Percentiles rank a stretch among this genome's conserved stretches.
Conservation (phyloP, 768 basidiomycete genomes). For the Pleurotus sapidus region DNA sequence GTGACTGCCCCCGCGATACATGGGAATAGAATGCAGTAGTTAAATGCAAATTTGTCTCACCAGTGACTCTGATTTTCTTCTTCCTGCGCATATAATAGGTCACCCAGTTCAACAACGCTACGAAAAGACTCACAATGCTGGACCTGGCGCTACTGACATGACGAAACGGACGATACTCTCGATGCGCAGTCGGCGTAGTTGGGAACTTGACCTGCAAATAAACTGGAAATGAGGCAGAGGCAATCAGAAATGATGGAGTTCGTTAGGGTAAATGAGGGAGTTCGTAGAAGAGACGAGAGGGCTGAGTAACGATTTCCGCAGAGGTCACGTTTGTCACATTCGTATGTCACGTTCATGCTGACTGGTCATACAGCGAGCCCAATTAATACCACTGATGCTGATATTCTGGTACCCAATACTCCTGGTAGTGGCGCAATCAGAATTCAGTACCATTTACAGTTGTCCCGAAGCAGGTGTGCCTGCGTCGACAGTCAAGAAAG, state of each 20-base stretch:
- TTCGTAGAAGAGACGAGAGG: neutral
- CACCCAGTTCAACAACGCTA: constrained; percentile 2
- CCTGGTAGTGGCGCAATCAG: no score
- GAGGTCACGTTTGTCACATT: neutral
- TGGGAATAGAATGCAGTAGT: no score
- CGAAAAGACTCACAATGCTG: constrained; percentile 33
- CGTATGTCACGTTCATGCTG: neutral
- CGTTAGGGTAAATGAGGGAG: neutral
- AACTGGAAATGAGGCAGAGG: no score
- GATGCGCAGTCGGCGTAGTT: neutral
- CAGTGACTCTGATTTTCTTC: constrained; percentile 80
- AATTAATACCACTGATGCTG: neutral
- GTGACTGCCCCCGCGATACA: neutral
- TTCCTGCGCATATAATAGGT: constrained; percentile 29
- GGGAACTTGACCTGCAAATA: neutral
- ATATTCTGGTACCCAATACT: neutral
- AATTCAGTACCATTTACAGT: neutral
- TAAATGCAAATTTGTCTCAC: constrained; percentile 28
- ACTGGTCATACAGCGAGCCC: neutral
- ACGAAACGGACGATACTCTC: constrained; percentile 1
- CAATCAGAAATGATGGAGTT: no score
- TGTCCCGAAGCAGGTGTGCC: neutral
- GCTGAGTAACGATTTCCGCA: neutral
- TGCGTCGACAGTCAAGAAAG: no score
- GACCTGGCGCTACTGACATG: constrained; percentile 47